A percentile compares a stretch with the other conserved stretches of the same genome.
These are phyloP conservation scores for Chaetomium globosum DNA, from an alignment of 2,329 filamentous ascomycete genomes.

Conservation along the genomic window DNA sequence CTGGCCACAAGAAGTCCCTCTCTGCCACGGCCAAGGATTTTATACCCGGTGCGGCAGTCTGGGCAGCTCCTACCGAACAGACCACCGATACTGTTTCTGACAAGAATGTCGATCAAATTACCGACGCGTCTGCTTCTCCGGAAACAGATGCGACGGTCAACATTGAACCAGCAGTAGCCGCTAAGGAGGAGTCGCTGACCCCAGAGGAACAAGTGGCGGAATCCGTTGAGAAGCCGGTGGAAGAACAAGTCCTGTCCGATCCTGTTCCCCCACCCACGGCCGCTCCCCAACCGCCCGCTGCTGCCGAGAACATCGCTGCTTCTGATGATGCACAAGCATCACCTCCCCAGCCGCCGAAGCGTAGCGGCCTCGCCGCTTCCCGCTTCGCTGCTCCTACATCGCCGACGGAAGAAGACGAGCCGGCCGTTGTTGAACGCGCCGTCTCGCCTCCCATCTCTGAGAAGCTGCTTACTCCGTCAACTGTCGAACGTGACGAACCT, in stretches of 20 bases:
- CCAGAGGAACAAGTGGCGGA: conserved; percentile 28
- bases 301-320: conserved; percentile 48
- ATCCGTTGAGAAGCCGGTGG: conserved; percentile 27
- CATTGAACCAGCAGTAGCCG: not conserved
- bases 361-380: conserved; percentile 49
- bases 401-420: conserved; percentile 30
- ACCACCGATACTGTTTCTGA: conserved; percentile 33
- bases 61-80: conserved; percentile 35
- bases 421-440: conserved; percentile 25
- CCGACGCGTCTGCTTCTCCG: conserved; percentile 3
- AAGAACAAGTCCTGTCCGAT: conserved; percentile 33
- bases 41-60: conserved; percentile 49
- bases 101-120: conserved; percentile 29
- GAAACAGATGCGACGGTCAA: not conserved
- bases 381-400: conserved; percentile 46
- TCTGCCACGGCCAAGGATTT: conserved; percentile 75
- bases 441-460: conserved; percentile 38
- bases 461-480: conserved; percentile 38
- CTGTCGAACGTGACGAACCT: conserved; percentile 32
- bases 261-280: conserved; percentile 1
- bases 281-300: conserved; percentile 31
- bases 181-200: conserved; percentile 19
- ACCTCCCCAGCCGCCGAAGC: conserved; percentile 45
- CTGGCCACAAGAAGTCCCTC: conserved; percentile 59
- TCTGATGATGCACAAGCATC: conserved; percentile 50